Conservation (phyloP, 1,139 yeast species). For the Kodamaea derodonti region DNA sequence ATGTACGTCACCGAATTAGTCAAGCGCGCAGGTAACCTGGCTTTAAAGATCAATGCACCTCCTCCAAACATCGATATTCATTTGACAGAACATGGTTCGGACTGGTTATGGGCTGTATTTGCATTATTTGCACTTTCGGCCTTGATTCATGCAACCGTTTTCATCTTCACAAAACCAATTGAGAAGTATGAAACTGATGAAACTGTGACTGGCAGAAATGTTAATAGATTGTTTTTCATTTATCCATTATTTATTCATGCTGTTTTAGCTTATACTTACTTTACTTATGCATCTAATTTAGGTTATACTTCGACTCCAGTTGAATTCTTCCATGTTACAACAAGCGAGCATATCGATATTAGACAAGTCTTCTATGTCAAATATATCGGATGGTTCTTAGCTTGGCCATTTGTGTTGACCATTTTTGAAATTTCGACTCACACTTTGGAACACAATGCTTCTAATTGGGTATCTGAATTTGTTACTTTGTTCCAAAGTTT, state of each 20-base stretch:
- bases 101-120: constrained; percentile 71
- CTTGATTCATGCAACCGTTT: constrained; percentile 36
- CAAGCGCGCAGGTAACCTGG: constrained; percentile 37
- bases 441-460: constrained; percentile 28
- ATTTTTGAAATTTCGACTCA: constrained; percentile 46
- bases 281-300: constrained; percentile 62
- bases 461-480: constrained; percentile 21
- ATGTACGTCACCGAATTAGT: constrained; percentile 13
- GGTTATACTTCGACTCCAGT: constrained; percentile 57
- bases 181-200: not conserved
- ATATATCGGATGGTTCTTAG: constrained; percentile 65
- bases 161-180: constrained; percentile 28
- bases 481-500: constrained; percentile 22
- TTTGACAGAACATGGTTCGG: constrained; percentile 57
- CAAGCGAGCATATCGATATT: constrained; percentile 30
- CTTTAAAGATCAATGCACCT: constrained; percentile 45
- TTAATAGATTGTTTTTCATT: constrained; percentile 33
- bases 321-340: constrained; percentile 53
- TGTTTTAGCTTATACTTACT: constrained; percentile 50
- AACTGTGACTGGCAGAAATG: constrained; percentile 11
- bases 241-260: constrained; percentile 45
- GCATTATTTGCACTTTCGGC: constrained; percentile 43
- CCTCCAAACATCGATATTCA: constrained; percentile 43
- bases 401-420: constrained; percentile 52
- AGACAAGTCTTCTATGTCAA: constrained; percentile 67